A percentile compares a stretch with the other conserved stretches of the same genome.
These are phyloP conservation scores for Leccinum pallidistipes DNA, from an alignment of 1,284 basidiomycete genomes.

Conservation along the genomic window DNA sequence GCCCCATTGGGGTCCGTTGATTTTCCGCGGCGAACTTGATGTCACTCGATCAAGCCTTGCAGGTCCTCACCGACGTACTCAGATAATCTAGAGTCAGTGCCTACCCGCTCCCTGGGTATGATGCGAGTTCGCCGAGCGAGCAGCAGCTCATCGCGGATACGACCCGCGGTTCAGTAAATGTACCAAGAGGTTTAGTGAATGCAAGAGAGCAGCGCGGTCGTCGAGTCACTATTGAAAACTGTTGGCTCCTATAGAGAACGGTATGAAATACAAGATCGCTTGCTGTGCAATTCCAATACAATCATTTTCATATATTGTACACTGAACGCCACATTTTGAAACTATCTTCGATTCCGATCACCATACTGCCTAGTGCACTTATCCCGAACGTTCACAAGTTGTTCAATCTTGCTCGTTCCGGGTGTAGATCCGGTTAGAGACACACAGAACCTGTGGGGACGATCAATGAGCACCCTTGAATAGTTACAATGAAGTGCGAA, in stretches of 20 bases:
- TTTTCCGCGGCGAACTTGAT: slow-evolving; percentile 37
- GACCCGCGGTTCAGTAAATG: slow-evolving; percentile 38
- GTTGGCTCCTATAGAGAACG: not conserved
- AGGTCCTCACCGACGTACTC: slow-evolving; percentile 39
- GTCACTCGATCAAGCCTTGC: slow-evolving; percentile 38
- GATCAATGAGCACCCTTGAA: not conserved
- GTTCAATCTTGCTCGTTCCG: not conserved
- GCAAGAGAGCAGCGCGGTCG: slow-evolving; percentile 45
- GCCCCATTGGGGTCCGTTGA: not conserved
- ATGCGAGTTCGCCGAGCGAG: slow-evolving; percentile 23
- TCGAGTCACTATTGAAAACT: slow-evolving; percentile 14
- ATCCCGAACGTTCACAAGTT: not conserved
- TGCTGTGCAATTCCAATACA: not conserved
- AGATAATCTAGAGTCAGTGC: slow-evolving; percentile 46
- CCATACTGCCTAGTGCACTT: not conserved
- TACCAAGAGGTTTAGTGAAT: slow-evolving; percentile 42
- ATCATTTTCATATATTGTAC: not conserved
- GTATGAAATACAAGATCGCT: not conserved
- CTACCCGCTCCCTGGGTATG: slow-evolving; percentile 35
- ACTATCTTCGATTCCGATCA: not conserved
- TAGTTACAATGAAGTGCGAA: not conserved
- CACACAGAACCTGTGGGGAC: not conserved
- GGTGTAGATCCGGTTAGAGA: not conserved
- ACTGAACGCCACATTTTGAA: not conserved
- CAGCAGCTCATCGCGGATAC: slow-evolving; percentile 40